Conservation (phyloP, 2,329 filamentous ascomycete genomes). For the Lecanicillium sp. region DNA sequence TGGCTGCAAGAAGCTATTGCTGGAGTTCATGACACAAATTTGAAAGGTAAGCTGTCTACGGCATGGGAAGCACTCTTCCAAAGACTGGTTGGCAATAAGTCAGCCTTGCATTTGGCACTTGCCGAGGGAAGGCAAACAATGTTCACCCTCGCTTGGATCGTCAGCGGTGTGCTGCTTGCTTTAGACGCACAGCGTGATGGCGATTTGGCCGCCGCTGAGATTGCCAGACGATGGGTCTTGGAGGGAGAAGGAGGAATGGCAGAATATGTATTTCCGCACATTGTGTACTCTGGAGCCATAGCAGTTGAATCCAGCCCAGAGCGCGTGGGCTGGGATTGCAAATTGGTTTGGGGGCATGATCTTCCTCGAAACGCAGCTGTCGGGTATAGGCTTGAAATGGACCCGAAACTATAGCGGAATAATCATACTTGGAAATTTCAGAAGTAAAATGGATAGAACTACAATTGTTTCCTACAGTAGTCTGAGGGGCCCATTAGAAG, state of each 20-base stretch:
- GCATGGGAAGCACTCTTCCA: not conserved
- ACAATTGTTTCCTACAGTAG: too few species aligned
- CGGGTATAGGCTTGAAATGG: too few species aligned
- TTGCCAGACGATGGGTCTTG: not conserved
- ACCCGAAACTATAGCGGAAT: too few species aligned
- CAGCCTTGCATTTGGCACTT: not conserved
- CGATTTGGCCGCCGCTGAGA: not conserved
- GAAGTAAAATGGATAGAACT: too few species aligned
- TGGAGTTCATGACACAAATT: not conserved
- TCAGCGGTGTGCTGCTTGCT: not conserved
- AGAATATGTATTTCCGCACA: not conserved
- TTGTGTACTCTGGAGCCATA: not conserved
- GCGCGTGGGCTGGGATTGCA: not conserved
- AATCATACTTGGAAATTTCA: too few species aligned
- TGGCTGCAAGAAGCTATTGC: not conserved
- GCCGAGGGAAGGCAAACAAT: slow-evolving; percentile 1
- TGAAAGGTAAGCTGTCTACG: not conserved
- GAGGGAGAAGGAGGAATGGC: slow-evolving; percentile 1
- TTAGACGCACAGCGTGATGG: not conserved
- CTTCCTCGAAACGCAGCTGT: too few species aligned
- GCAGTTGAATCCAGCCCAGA: not conserved
- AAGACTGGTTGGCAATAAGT: not conserved
- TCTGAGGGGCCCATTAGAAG: too few species aligned
- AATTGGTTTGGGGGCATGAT: not conserved
- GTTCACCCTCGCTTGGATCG: slow-evolving; percentile 2